Evolutionary conservation across 495 filamentous ascomycete genomes (phyloP).

Genomic region (Xylaria intraflava): DNA sequence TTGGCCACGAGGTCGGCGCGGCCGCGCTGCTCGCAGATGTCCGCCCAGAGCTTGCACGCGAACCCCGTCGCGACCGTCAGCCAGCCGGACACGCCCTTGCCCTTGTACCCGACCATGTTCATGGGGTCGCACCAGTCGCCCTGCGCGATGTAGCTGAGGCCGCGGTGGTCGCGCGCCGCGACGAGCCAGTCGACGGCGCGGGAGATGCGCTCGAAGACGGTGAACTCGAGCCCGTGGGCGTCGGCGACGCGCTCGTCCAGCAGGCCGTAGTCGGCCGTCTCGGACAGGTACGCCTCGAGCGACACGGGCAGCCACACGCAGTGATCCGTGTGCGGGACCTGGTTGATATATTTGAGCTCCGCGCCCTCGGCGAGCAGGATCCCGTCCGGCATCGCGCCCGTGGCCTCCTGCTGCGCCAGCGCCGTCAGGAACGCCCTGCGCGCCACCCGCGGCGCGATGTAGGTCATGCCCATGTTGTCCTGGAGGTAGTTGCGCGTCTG

Average conservation of each 20-base stretch:
- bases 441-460: conserved; percentile 45
- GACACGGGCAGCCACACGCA: conserved; percentile 52
- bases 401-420: conserved; percentile 45
- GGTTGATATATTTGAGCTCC: conserved; percentile 55
- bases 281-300: conserved; percentile 47
- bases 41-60: conserved; percentile 45
- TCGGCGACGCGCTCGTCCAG: conserved; percentile 38
- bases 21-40: conserved; percentile 43
- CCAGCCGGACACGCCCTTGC: conserved; percentile 51
- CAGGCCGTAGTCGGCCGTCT: conserved; percentile 47
- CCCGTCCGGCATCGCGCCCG: conserved; percentile 52
- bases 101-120: conserved; percentile 55
- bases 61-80: conserved; percentile 49
- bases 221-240: conserved; percentile 36
- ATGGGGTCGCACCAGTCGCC: conserved; percentile 56
- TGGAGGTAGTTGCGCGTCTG: conserved; percentile 54
- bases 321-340: conserved; percentile 52
- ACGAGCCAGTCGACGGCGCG: conserved; percentile 50
- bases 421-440: conserved; percentile 43
- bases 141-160: conserved; percentile 51
- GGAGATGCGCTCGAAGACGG: conserved; percentile 48
- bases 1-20: conserved; percentile 30
- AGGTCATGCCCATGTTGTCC: conserved; percentile 57
- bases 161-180: conserved; percentile 42
- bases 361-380: conserved; percentile 48